Conservation (phyloP, 352 stramenopile species). For the Phytophthora hybrid region DNA sequence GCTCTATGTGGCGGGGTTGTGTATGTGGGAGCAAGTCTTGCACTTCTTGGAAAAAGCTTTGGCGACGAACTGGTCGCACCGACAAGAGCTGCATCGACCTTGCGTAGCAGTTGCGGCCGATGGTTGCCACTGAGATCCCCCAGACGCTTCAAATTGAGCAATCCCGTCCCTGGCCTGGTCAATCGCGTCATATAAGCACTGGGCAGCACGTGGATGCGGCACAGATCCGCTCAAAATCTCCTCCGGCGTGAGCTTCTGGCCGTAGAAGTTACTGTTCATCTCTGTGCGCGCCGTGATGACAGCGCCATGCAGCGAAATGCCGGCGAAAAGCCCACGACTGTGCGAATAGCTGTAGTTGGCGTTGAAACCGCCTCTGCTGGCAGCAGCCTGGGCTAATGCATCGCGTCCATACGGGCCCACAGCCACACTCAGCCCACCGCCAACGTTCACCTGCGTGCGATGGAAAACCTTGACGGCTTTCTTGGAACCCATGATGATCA, state of each 20-base stretch:
- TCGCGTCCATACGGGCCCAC: constrained; percentile 92
- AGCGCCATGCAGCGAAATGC: constrained; percentile 94
- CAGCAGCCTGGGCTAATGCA: constrained; percentile 83
- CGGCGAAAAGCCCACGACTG: constrained; percentile 93
- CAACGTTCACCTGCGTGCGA: constrained; percentile 91
- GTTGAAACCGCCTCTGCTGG: constrained; percentile 76
- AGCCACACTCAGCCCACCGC: constrained; percentile 90
- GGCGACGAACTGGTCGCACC: constrained; percentile 61
- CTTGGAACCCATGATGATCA: constrained; percentile 95
- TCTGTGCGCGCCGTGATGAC: constrained; percentile 91
- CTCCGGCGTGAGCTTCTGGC: constrained; percentile 78
- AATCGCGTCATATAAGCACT: constrained; percentile 85
- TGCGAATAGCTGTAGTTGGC: constrained; percentile 96
- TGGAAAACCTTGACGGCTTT: constrained; percentile 93
- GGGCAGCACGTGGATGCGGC: constrained; percentile 63
- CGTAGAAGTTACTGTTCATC: constrained; percentile 97
- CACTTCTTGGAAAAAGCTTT: constrained; percentile 85
- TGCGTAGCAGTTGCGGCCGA: constrained; percentile 29
- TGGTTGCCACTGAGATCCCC: constrained; percentile 16
- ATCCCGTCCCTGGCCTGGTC: constrained; percentile 72
- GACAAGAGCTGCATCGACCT: constrained; percentile 57
- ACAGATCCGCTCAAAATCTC: constrained; percentile 77
- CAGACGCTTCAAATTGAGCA: constrained; percentile 62
- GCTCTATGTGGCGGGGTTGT: constrained; percentile 42
- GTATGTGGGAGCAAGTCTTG: constrained; percentile 72